Percentiles rank a stretch among this genome's conserved stretches.
Conservation (phyloP, 371 early-diverging fungal genomes). For the Apophysomyces ossiformis region DNA sequence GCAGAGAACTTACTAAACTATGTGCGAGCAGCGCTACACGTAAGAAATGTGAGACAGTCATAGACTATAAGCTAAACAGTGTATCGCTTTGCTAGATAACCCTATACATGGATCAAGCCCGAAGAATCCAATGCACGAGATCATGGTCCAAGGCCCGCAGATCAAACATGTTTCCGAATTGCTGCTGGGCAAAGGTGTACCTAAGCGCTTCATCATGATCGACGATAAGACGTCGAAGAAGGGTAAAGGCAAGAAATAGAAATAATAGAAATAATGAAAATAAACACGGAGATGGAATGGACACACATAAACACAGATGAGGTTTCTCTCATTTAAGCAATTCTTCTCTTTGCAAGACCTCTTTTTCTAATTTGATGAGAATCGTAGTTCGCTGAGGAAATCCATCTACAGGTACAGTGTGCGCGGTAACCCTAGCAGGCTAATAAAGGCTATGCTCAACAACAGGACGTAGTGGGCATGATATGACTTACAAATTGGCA, state of each 20-base stretch:
- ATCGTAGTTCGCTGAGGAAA: slow-evolving; percentile 91
- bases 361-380: slow-evolving; percentile 90
- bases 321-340: slow-evolving; percentile 53
- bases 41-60: slow-evolving; percentile 24
- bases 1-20: slow-evolving; percentile 60
- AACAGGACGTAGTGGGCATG: background rate
- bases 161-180: slow-evolving; percentile 58
- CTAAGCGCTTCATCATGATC: slow-evolving; percentile 58
- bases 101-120: slow-evolving; percentile 63
- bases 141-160: slow-evolving; percentile 82
- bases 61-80: background rate
- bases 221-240: slow-evolving; percentile 72
- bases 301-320: background rate
- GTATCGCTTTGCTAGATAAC: slow-evolving; percentile 41
- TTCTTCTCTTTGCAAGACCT: slow-evolving; percentile 80
- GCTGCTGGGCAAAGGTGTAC: slow-evolving; percentile 59
- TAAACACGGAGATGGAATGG: background rate
- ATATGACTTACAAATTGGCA: slow-evolving; percentile 83
- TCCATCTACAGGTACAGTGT: slow-evolving; percentile 90
- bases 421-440: slow-evolving; percentile 95
- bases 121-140: slow-evolving; percentile 61
- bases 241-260: slow-evolving; percentile 47
- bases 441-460: slow-evolving; percentile 24
- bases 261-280: background rate
- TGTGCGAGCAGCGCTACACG: slow-evolving; percentile 74